A percentile compares a stretch with the other conserved stretches of the same genome.
Evolutionary conservation across 176 grass and related monocot species (phyloP).

Genomic region (Typha latifolia): DNA sequence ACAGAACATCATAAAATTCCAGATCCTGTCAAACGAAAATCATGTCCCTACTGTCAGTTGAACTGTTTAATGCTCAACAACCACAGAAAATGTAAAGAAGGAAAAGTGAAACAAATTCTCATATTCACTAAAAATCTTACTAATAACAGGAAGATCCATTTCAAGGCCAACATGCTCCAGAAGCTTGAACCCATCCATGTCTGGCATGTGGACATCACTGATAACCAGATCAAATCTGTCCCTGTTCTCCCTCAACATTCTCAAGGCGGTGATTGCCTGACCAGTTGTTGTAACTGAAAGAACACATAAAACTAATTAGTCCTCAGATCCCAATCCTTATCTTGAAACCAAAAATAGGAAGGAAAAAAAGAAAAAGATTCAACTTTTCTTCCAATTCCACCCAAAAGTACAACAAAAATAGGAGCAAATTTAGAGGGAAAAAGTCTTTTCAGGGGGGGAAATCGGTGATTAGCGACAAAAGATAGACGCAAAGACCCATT

Average conservation of each 20-base stretch:
- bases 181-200: constrained; percentile 67
- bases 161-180: constrained; percentile 43
- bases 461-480: too few species aligned
- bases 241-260: constrained; percentile 40
- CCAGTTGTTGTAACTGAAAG: constrained; percentile 36
- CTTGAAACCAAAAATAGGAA: background rate
- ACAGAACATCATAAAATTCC: background rate
- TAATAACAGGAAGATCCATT: constrained; percentile 76
- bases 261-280: constrained; percentile 31
- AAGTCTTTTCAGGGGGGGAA: too few species aligned
- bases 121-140: constrained; percentile 25
- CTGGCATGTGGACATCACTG: constrained; percentile 60
- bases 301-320: background rate
- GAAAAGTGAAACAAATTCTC: too few species aligned
- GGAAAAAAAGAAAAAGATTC: background rate
- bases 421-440: too few species aligned
- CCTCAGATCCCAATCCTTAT: background rate
- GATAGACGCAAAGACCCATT: background rate
- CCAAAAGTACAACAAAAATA: too few species aligned
- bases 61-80: background rate
- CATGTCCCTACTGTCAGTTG: background rate
- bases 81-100: background rate
- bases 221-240: constrained; percentile 62
- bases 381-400: background rate
- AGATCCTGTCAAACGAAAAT: too few species aligned